Evolutionary conservation across 1,284 basidiomycete genomes (phyloP), one percentile per base, ranked within the genome.

Genomic region (Salmacisia buchloeana): DNA sequence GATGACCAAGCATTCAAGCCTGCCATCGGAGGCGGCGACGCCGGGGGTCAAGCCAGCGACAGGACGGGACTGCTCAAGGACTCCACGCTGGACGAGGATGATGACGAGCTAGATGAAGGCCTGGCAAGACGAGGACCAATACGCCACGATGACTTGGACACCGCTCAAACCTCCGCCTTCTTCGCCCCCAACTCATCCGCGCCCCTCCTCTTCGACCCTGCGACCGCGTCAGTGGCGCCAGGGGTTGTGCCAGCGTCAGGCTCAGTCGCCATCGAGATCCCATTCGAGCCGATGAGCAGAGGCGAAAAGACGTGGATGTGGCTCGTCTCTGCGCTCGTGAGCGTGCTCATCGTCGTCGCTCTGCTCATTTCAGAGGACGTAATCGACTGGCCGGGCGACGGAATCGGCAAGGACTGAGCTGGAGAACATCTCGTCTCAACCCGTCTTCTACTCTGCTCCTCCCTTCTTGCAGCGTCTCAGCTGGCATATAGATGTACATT

Each of bases 361-460:
- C n/a, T 66, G 23, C 56, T 62, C 46, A 66, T 66, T 21, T 41
- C 46, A 7, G 38, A 56, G 21, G 62, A 66, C 46, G 39, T 64
- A 27, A 66, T 66, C 56, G 65, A 66, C 36, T 66, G 65, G 65
- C 65, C 65, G 27, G 65, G 65, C 4, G 65, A 66, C 21, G 65
- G 65, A 13, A 59, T 66, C 23, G 65, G 65, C 25, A 38, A 61
- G 15, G 35, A 41, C 36, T 64, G 49, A 54, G 9, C 18, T n/a
- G 36, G 36, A 38, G 18, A 36, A 12, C n/a, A 6, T 23, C 15
- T 38, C 35, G 35, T 38, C 15, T 15, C 35, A 15, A 15, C 35
- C 7, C 15, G 35, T 7, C 9, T 15, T 7, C 35, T 38, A 7
- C 15, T 38, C 35, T 38, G 9, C 15, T 15, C 15, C 35, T 38